Base-by-base conservation (phyloP, 768 basidiomycete species). In the Rhodosporidiobolus odoratus region DNA sequence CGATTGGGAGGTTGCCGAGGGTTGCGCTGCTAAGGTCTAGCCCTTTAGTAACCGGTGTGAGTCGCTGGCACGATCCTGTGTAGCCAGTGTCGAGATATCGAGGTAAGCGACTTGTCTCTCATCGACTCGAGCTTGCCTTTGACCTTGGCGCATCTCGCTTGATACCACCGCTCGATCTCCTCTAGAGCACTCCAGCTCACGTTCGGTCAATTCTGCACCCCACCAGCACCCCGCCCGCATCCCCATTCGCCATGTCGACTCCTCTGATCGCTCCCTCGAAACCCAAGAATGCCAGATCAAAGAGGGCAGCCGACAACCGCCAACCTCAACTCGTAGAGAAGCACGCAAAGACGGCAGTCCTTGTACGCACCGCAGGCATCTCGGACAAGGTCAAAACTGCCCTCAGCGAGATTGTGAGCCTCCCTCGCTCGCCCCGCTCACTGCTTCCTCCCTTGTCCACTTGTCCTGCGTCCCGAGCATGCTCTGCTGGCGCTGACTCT, bases 231-330 rank as follows among this genome's bases (percentile, higher is more conserved):
- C n/a, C n/a, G n/a, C n/a, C n/a, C n/a, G n/a, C n/a, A n/a, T n/a
- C n/a, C n/a, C 56, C 23, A 1, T 6, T 21, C 4, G 34, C 41
- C 27, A 69, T 64, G 68, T 63, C 65, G 41, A 71, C 73, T 4
- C 73, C 73, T 3, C 56, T 74, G 32, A 63, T 74, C 64, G 74
- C 74, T 2, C 70, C 74, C 1, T 25, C 67, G 2, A 97, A 95
- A 83, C 92, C 96, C 30, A 91, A 90, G 83, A 97, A 95, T 84
- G 94, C 96, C 10, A 86, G 95, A 43, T 89, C 90, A 21, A 99
- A 98, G 81, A 85, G 96, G 69, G 94, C 86, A 0, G 76, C 94
- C 75, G 90, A 90, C 38, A 90, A 89, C 43, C 85, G 93, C 17
- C 89, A 89, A 76, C 86, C 96, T 1, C 94, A 95, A 78, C 88